Evolutionary conservation across 495 filamentous ascomycete genomes (phyloP), one percentile per base, ranked within the genome.

Genomic region (Lasiosphaeriaceae sp.): DNA sequence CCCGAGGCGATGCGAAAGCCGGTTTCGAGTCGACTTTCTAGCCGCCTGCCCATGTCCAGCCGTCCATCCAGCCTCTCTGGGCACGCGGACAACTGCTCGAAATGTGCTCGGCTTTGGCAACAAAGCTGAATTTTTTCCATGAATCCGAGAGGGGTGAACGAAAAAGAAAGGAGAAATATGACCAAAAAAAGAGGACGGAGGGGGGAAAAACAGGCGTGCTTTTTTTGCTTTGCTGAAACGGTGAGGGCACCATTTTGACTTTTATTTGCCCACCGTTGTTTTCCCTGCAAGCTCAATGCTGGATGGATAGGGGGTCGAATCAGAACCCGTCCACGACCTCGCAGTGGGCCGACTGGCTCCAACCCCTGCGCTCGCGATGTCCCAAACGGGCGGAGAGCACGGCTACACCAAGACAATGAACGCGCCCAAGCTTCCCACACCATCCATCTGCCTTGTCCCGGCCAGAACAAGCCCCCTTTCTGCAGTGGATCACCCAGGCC

Each of bases 391-490:
- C 52, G 57, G 56, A 56, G 47, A 47, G 37, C 31, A 49, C 51
- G 50, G 56, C 35, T 54, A 20, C 44, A 44, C 56, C 46, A 45
- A 24, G 29, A 24, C 51, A 49, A 57, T 23, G 47, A 44, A 50
- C 44, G 34, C 35, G 47, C 48, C 34, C 52, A 47, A 59, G 52
- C 57, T 52, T 58, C 53, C 50, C 26, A 54, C 6, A 46, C 52
- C 37, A 21, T 49, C 44, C 23, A 39, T 49, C 19, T 31, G 14
- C 39, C n/a, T 12, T 2, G 14, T 17, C 43, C 56, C 57, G 54
- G 46, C 35, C 31, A 50, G 52, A 22, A 23, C 56, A 55, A 55
- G 50, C 53, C 53, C 58, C 58, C 58, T 61, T 61, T 64, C 54
- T 52, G 45, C 31, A 43, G 54, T 64, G 61, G 61, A 44, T 34